phyloP scores from a whole-genome alignment of 2,329 filamentous ascomycete species.

The Fusarium chuoi region DNA sequence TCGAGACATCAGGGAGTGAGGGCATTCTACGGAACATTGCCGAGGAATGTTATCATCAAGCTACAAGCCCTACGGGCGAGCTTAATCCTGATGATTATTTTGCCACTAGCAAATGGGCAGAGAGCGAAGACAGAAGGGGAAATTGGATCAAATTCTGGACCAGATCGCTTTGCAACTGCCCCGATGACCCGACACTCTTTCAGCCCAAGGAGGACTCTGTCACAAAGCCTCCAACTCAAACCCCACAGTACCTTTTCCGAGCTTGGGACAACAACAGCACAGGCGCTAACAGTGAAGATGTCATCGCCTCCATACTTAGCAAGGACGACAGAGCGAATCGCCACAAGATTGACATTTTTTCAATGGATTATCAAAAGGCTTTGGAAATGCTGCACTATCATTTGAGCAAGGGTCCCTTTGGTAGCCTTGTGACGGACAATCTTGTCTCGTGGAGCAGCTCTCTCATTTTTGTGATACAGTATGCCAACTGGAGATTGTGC shows the following conservation, averaged over 20 bases:
- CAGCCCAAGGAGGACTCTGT: fast-evolving
- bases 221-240: neutral
- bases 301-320: neutral
- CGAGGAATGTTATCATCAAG: neutral
- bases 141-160: neutral
- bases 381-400: neutral
- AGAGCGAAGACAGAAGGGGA: fast-evolving
- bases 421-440: fast-evolving
- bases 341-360: fast-evolving
- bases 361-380: fast-evolving
- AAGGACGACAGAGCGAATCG: fast-evolving
- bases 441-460: neutral
- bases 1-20: fast-evolving
- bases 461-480: neutral
- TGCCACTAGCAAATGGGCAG: fast-evolving
- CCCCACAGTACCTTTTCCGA: neutral
- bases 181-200: neutral
- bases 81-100: neutral
- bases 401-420: fast-evolving
- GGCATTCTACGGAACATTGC: neutral
- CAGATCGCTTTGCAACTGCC: fast-evolving
- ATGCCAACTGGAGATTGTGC: neutral
- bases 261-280: neutral
- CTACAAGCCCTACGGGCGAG: fast-evolving
- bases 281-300: fast-evolving